Conservation (phyloP, 805 yeast genomes). For the Candida khao-thaluensis region DNA sequence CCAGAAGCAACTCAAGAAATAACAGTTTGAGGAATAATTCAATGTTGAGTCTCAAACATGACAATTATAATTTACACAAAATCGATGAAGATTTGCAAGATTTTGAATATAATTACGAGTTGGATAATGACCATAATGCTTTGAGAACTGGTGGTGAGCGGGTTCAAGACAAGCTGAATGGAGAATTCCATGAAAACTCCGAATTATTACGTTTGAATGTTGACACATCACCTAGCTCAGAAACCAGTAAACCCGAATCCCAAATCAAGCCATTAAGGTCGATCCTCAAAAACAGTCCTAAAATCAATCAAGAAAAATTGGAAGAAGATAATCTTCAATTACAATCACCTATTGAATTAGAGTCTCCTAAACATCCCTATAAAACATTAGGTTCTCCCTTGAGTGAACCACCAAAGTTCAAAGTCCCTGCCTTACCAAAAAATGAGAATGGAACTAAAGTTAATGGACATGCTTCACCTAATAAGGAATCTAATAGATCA, state of each 20-base stretch:
- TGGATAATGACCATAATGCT: conserved; percentile 23
- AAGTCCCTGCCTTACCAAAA: conserved; percentile 10
- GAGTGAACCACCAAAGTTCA: conserved; percentile 14
- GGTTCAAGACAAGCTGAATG: background rate
- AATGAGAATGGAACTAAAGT: background rate
- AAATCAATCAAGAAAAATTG: conserved; percentile 15
- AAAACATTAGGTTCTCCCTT: conserved; percentile 13
- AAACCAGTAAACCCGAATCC: conserved; percentile 1
- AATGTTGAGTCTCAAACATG: conserved; percentile 11
- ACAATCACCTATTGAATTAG: conserved; percentile 3
- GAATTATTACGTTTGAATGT: conserved; percentile 9
- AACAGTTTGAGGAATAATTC: conserved; percentile 8
- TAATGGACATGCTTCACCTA: conserved; percentile 4
- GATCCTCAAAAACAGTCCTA: conserved; percentile 26
- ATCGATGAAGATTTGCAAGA: conserved; percentile 45
- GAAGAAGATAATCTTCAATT: conserved; percentile 10
- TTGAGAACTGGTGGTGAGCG: background rate
- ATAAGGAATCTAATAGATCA: conserved; percentile 11
- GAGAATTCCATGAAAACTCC: conserved; percentile 3
- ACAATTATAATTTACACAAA: conserved; percentile 28
- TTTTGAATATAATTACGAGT: conserved; percentile 41
- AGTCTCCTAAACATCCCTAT: conserved; percentile 20
- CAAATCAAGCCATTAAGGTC: conserved; percentile 30
- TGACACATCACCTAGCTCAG: conserved; percentile 8
- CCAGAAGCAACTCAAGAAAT: conserved; percentile 27